Evolutionary conservation across 345 rosid species (phyloP).

Genomic region (Cardiospermum halicacabum): DNA sequence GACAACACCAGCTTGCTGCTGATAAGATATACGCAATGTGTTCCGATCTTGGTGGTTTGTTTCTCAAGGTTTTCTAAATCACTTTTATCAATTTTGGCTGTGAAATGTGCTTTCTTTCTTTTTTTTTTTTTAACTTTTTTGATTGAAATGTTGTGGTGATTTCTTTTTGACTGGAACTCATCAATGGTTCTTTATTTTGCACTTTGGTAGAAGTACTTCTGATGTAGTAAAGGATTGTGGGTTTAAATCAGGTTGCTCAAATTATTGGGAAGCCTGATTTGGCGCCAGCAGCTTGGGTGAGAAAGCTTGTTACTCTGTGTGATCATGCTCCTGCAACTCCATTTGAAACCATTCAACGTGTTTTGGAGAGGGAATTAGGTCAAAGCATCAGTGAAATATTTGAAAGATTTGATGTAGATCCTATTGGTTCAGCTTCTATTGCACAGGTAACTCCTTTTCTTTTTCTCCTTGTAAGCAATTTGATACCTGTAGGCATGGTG

Average conservation of each 20-base stretch:
- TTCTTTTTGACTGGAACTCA: background rate
- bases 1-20: slow-evolving; percentile 88
- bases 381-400: slow-evolving; percentile 45
- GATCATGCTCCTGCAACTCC: slow-evolving; percentile 89
- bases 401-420: slow-evolving; percentile 66
- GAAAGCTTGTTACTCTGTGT: slow-evolving; percentile 77
- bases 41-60: slow-evolving; percentile 88
- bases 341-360: slow-evolving; percentile 39
- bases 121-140: background rate
- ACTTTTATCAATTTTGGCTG: too few species aligned
- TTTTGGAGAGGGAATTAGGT: slow-evolving; percentile 73
- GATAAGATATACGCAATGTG: slow-evolving; percentile 77
- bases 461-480: background rate
- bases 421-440: slow-evolving; percentile 94
- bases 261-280: slow-evolving; percentile 86
- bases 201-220: background rate
- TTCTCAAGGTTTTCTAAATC: too few species aligned
- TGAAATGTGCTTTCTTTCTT: too few species aligned
- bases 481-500: slow-evolving; percentile 2
- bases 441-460: slow-evolving; percentile 92
- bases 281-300: slow-evolving; percentile 94
- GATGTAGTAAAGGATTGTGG: slow-evolving; percentile 6
- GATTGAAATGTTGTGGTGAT: background rate
- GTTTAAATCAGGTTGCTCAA: slow-evolving; percentile 64
- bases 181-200: background rate